phyloP scores from a whole-genome alignment of 139 green algal genomes.

The Picochlorum sp. region DNA sequence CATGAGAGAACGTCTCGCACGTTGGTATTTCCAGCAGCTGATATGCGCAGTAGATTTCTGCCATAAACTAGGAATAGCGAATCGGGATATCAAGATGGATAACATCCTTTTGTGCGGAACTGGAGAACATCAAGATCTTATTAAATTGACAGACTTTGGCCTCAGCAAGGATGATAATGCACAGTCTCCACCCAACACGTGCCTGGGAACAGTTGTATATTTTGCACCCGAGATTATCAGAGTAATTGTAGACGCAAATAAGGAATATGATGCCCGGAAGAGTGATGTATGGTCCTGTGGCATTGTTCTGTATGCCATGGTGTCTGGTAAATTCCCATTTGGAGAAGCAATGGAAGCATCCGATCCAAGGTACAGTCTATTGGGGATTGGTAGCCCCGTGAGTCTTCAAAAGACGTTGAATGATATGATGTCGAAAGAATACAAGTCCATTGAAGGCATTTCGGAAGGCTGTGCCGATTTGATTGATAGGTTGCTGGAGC shows the following conservation, averaged over 20 bases:
- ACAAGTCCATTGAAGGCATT: background rate
- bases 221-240: conserved; percentile 85
- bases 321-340: conserved; percentile 84
- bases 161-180: conserved; percentile 62
- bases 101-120: conserved; percentile 87
- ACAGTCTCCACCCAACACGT: conserved; percentile 57
- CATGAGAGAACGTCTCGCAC: conserved; percentile 53
- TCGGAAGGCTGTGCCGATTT: conserved; percentile 7
- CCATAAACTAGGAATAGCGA: conserved; percentile 74
- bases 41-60: conserved; percentile 91
- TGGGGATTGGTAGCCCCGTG: no score
- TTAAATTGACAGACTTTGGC: conserved; percentile 61
- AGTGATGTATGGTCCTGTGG: conserved; percentile 95
- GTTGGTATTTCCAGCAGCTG: conserved; percentile 99
- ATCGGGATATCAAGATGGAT: conserved; percentile 91
- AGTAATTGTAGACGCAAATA: conserved; percentile 53
- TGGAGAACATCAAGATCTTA: conserved; percentile 22
- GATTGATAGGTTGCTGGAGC: background rate
- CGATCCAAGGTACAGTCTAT: conserved; percentile 36
- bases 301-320: conserved; percentile 97
- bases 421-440: conserved; percentile 1
- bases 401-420: conserved; percentile 34
- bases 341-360: conserved; percentile 64
- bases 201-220: conserved; percentile 94
- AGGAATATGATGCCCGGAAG: conserved; percentile 76